These are phyloP conservation scores for Chaetomidium leptoderma DNA, from an alignment of 495 filamentous ascomycete genomes.

Conservation along the genomic window DNA sequence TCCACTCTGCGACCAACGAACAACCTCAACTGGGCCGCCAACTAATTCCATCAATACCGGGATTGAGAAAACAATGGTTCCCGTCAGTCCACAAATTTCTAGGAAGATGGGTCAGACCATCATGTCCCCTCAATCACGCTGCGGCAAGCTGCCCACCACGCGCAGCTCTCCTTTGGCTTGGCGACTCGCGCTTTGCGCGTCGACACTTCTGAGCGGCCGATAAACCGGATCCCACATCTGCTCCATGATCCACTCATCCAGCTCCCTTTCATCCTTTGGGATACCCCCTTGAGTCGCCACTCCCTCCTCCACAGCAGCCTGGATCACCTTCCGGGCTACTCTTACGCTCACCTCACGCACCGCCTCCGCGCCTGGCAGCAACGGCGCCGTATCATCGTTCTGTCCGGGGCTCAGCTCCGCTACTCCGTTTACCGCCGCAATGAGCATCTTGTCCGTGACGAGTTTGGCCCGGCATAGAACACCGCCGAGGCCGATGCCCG, in stretches of 20 bases:
- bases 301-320: constrained; percentile 63
- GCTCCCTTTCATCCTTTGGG: constrained; percentile 51
- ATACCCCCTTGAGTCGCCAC: constrained; percentile 59
- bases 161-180: constrained; percentile 59
- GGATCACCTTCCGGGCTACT: constrained; percentile 76
- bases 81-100: too few species aligned
- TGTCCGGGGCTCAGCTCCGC: constrained; percentile 67
- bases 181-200: constrained; percentile 44
- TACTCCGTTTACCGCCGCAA: constrained; percentile 70
- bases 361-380: constrained; percentile 72
- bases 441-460: constrained; percentile 74
- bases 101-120: too few species aligned
- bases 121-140: neutral
- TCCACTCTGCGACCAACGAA: too few species aligned
- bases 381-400: constrained; percentile 41
- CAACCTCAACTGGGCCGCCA: too few species aligned
- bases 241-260: constrained; percentile 77
- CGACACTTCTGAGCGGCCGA: constrained; percentile 56
- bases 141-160: constrained; percentile 38
- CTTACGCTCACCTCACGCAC: constrained; percentile 72
- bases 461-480: constrained; percentile 61
- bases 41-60: too few species aligned
- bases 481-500: constrained; percentile 76
- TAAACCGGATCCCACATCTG: constrained; percentile 91
- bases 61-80: too few species aligned